Base-by-base conservation (phyloP, 148 eudicot species). In the Vaccinium corymbosum region DNA sequence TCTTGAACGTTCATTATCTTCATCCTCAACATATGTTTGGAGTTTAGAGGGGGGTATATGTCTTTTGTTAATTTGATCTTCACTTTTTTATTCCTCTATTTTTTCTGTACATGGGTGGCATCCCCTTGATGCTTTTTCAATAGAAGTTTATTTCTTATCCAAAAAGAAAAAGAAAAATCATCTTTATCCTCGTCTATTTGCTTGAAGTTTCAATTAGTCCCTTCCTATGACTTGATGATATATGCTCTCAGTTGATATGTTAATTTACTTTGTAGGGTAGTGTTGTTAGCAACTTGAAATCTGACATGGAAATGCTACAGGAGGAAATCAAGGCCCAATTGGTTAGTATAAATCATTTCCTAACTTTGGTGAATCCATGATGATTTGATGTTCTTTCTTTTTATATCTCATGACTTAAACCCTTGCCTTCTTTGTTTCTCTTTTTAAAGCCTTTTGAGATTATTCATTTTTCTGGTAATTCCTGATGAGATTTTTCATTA, bases 281-380 rank as follows among this genome's bases (percentile, higher is more conserved):
- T 85, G 81, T 89, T 85, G 98, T 95, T 85, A 83, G 85, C 89
- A 98, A 94, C 82, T 86, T 97, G 78, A 97, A 88, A 90, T 87
- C 82, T 88, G 99, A 95, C 78, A 89, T 94, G 91, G 94, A 93
- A 84, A 92, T 53, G 82, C 87, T 95, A 85, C 98, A 93, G 81
- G 92, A 85, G 77, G 98, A 97, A 88, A 94, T 97, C 78, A 94
- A 90, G 84, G 82, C 89, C 81, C 91, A 88, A 74, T 79, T 94
- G 96, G 99, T 97, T 86, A 88, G 97, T 89, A 83, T 90, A 27
- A 74, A 53, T 78, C 61, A 71, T 77, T 17, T 59, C 64, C 81
- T 74, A 27, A 16, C 22, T 82, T 57, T 7, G 7, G 66, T 61
- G 8, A 61, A 61, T 20, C 66, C 66, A 20, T 20, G 25, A 19